These are phyloP conservation scores for Trichoderma sp. DNA, from an alignment of 2,329 filamentous ascomycete genomes.

Conservation along the genomic window DNA sequence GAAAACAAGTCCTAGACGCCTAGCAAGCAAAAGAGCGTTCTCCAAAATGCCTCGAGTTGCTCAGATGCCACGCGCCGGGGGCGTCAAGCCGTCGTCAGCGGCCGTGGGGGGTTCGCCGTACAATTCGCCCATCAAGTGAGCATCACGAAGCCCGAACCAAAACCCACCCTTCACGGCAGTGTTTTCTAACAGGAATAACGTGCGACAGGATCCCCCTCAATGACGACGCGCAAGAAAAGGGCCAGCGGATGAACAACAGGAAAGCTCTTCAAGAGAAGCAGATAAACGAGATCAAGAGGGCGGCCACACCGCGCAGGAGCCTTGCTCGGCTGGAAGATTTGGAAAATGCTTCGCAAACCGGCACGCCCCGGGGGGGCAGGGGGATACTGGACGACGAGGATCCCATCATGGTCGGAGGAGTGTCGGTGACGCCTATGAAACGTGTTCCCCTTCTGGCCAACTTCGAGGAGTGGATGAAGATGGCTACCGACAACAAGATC, in stretches of 20 bases:
- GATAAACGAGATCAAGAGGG: slow-evolving; percentile 82
- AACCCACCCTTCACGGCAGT: not conserved
- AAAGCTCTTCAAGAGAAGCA: slow-evolving; percentile 88
- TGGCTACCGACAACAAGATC: slow-evolving; percentile 99
- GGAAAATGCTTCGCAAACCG: slow-evolving; percentile 57
- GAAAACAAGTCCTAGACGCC: not conserved
- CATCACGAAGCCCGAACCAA: slow-evolving; percentile 26
- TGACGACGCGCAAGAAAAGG: slow-evolving; percentile 92
- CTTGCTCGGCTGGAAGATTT: slow-evolving; percentile 61
- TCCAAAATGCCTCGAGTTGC: slow-evolving; percentile 59
- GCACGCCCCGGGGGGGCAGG: slow-evolving; percentile 51
- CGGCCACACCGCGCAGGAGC: slow-evolving; percentile 68
- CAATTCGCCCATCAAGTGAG: slow-evolving; percentile 61
- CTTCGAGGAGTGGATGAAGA: slow-evolving; percentile 99
- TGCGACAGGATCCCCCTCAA: slow-evolving; percentile 82
- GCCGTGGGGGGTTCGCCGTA: slow-evolving; percentile 52
- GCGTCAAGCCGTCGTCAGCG: slow-evolving; percentile 51
- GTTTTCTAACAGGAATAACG: slow-evolving; percentile 15
- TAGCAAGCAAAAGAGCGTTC: not conserved
- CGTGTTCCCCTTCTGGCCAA: slow-evolving; percentile 93
- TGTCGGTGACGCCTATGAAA: slow-evolving; percentile 90
- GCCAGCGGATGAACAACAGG: slow-evolving; percentile 80
- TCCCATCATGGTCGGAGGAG: slow-evolving; percentile 68
- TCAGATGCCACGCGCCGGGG: slow-evolving; percentile 55
- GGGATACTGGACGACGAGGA: slow-evolving; percentile 55